Conservation (phyloP, 805 yeast genomes). For the Candida xiaguanensis region DNA sequence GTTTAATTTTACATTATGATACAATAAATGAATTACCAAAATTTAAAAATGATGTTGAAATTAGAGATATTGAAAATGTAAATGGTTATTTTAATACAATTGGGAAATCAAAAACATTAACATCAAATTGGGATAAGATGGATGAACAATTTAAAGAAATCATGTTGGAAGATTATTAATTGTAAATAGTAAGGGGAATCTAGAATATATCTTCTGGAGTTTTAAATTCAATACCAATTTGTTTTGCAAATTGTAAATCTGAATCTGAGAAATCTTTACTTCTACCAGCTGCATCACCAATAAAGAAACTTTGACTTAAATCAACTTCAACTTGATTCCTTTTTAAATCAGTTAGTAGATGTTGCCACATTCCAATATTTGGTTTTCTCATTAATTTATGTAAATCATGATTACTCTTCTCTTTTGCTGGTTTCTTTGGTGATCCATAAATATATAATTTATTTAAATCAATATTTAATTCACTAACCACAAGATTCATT, state of each 20-base stretch:
- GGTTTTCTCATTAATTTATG: slow-evolving; percentile 67
- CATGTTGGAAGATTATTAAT: slow-evolving; percentile 16
- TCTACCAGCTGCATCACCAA: slow-evolving; percentile 98
- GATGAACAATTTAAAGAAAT: slow-evolving; percentile 19
- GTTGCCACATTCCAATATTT: slow-evolving; percentile 68
- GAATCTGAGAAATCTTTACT: slow-evolving; percentile 72
- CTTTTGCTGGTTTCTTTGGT: slow-evolving; percentile 46
- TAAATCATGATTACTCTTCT: slow-evolving; percentile 10
- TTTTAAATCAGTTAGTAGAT: slow-evolving; percentile 40
- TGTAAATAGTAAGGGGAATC: not conserved
- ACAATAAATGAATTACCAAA: slow-evolving; percentile 17
- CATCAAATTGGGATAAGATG: slow-evolving; percentile 17
- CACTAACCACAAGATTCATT: slow-evolving; percentile 35
- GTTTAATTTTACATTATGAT: slow-evolving; percentile 34
- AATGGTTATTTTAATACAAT: slow-evolving; percentile 67
- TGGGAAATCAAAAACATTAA: slow-evolving; percentile 36
- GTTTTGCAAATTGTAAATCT: slow-evolving; percentile 67
- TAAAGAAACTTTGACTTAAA: slow-evolving; percentile 50
- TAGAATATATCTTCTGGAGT: slow-evolving; percentile 70
- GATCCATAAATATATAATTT: slow-evolving; percentile 56
- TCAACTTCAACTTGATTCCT: slow-evolving; percentile 29
- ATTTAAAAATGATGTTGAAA: slow-evolving; percentile 16
- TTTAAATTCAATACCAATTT: slow-evolving; percentile 49
- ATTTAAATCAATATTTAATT: slow-evolving; percentile 13
- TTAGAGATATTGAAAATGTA: slow-evolving; percentile 41